Percentiles rank a stretch among this genome's conserved stretches.
These are phyloP conservation scores for Pseudopithomyces maydicus DNA, from an alignment of 2,329 filamentous ascomycete genomes.

Conservation along the genomic window DNA sequence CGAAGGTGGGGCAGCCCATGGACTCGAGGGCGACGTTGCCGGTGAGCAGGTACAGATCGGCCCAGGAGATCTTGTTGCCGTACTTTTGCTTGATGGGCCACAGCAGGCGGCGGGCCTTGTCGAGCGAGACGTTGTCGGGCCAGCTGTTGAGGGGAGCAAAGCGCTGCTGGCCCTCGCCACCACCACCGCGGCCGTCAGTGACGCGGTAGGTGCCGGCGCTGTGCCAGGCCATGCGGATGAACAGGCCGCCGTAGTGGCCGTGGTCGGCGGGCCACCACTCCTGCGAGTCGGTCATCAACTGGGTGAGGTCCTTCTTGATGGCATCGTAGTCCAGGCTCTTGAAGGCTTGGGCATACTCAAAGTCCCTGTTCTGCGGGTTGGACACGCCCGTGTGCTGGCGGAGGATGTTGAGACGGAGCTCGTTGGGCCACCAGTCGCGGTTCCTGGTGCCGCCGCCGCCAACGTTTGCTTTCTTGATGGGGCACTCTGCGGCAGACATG, in stretches of 20 bases:
- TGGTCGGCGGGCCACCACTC: slow-evolving; percentile 84
- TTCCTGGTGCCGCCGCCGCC: slow-evolving; percentile 69
- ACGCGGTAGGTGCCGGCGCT: slow-evolving; percentile 79
- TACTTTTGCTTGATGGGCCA: slow-evolving; percentile 88
- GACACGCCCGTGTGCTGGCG: slow-evolving; percentile 69
- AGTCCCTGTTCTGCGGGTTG: slow-evolving; percentile 69
- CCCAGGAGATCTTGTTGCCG: slow-evolving; percentile 81
- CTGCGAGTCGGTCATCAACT: slow-evolving; percentile 77
- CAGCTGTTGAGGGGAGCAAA: slow-evolving; percentile 83
- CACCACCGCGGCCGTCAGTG: slow-evolving; percentile 75
- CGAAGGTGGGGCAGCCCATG: slow-evolving; percentile 76
- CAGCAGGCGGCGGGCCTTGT: slow-evolving; percentile 79
- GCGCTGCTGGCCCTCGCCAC: slow-evolving; percentile 75
- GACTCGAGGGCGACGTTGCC: slow-evolving; percentile 79
- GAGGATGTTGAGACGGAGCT: slow-evolving; percentile 71
- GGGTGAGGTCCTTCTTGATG: slow-evolving; percentile 74
- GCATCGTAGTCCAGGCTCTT: slow-evolving; percentile 72
- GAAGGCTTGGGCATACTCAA: slow-evolving; percentile 75
- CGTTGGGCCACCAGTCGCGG: slow-evolving; percentile 75
- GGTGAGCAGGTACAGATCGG: slow-evolving; percentile 71
- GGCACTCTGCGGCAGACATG: slow-evolving; percentile 43
- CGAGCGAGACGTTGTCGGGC: slow-evolving; percentile 78
- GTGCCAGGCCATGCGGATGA: slow-evolving; percentile 83
- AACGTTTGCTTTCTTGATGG: slow-evolving; percentile 40
- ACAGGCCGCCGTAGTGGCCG: slow-evolving; percentile 79